phyloP scores from a whole-genome alignment of 1,139 yeast species.

The Sugiyamaella pinicola region DNA sequence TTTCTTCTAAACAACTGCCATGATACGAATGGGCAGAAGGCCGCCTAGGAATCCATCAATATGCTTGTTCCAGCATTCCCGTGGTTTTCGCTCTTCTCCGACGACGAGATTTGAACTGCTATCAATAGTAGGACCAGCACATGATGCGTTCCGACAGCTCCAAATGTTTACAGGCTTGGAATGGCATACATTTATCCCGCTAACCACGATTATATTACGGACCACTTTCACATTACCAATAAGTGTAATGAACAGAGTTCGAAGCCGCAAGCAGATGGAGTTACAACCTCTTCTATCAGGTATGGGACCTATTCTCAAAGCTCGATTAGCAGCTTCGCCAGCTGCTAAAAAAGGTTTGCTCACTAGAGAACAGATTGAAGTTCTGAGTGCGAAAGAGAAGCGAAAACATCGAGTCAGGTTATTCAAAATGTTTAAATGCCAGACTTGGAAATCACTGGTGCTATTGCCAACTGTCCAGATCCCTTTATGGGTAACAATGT shows the following conservation, averaged over 20 bases:
- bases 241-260: slow-evolving; percentile 67
- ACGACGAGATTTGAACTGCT: slow-evolving; percentile 22
- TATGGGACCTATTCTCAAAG: slow-evolving; percentile 70
- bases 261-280: slow-evolving; percentile 70
- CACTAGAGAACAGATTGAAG: slow-evolving; percentile 73
- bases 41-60: not conserved
- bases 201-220: slow-evolving; percentile 67
- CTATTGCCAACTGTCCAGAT: slow-evolving; percentile 75
- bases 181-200: slow-evolving; percentile 83
- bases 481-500: slow-evolving; percentile 85
- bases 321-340: slow-evolving; percentile 58
- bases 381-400: slow-evolving; percentile 75
- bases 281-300: slow-evolving; percentile 66
- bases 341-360: slow-evolving; percentile 50
- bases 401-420: slow-evolving; percentile 70
- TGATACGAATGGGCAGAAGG: not conserved
- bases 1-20: too few species aligned
- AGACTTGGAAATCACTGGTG: slow-evolving; percentile 74
- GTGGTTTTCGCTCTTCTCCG: slow-evolving; percentile 24
- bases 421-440: slow-evolving; percentile 67
- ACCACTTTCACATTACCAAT: slow-evolving; percentile 73
- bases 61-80: not conserved
- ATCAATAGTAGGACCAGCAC: slow-evolving; percentile 32
- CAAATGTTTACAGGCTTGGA: slow-evolving; percentile 58
- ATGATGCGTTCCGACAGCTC: slow-evolving; percentile 32